Base-by-base conservation (phyloP, 768 basidiomycete genomes). In the Naganishia randhawae region DNA sequence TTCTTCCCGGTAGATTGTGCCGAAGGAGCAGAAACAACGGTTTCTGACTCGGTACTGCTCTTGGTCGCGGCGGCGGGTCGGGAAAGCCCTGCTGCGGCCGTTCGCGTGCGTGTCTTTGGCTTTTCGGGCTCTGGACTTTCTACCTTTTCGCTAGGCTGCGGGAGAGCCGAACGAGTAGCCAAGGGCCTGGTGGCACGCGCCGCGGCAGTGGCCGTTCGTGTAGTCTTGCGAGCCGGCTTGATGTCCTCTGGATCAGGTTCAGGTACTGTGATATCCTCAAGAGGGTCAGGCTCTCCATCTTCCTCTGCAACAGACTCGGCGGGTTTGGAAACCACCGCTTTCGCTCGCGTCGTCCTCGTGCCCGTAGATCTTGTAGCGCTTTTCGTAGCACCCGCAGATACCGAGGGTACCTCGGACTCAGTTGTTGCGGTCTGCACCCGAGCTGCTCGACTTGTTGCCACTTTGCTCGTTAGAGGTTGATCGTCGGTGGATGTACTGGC, bases 211-310 rank as follows among this genome's bases (percentile, higher is more conserved):
- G 57, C 33, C 1, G 57, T 27, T 41, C 57, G 57, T 5, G 57
- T 61, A 16, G 37, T 22, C 37, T 42, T 42, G 3, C 57, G 35
- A 13, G 41, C 25, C 5, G 57, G 57, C 17, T 61, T 61, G 37
- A 61, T 41, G 13, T 61, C 57, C 57, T 61, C 57, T 10, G 57
- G 57, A 61, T 61, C 57, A 39, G 57, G 57, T 29, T 61, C 57
- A 14, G 57, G 57, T 27, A 61, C 57, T 14, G 35, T 41, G 16
- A 61, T 61, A 29, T 61, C 57, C 22, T 61, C 57, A 1, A 61
- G 57, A 5, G 57, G 57, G 25, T 61, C 57, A n/a, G 39, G 22
- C 41, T 61, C 57, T n/a, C n/a, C 57, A 41, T 61, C 37, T 39
- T 61, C 37, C n/a, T 61, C 57, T 1, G n/a, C 45, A 11, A 41